Evolutionary conservation across 2,329 filamentous ascomycete genomes (phyloP).

Genomic region (Didymella sp.): DNA sequence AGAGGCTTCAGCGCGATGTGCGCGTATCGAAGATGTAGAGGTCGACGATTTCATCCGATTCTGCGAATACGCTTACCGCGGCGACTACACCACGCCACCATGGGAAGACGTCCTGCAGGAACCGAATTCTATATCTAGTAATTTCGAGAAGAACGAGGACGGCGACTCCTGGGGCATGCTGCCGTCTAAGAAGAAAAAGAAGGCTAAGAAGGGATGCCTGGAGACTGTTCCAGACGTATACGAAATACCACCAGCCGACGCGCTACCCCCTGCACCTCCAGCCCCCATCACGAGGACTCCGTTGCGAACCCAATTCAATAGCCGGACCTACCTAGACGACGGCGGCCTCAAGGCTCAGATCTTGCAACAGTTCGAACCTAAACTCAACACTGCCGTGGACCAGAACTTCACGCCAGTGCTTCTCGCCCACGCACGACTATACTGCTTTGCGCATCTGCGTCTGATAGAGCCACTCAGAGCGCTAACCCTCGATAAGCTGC

Average conservation of each 20-base stretch:
- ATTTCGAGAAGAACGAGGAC: background rate
- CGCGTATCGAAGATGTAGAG: slow-evolving; percentile 23
- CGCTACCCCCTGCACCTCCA: background rate
- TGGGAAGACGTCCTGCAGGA: slow-evolving; percentile 16
- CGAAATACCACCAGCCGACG: background rate
- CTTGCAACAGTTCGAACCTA: slow-evolving; percentile 22
- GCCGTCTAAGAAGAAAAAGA: background rate
- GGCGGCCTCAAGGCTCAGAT: slow-evolving; percentile 21
- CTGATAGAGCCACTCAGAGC: slow-evolving; percentile 22
- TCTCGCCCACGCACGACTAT: slow-evolving; percentile 26
- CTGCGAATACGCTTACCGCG: slow-evolving; percentile 33
- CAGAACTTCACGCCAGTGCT: slow-evolving; percentile 33
- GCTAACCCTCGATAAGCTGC: slow-evolving; percentile 25
- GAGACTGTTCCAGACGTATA: background rate
- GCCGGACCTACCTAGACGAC: slow-evolving; percentile 21
- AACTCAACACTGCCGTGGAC: slow-evolving; percentile 21
- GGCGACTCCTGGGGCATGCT: background rate
- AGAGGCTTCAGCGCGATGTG: slow-evolving; percentile 25
- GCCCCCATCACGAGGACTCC: slow-evolving; percentile 19
- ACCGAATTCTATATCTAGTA: slow-evolving; percentile 4
- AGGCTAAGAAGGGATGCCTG: background rate
- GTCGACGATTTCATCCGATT: slow-evolving; percentile 35
- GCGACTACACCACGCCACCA: slow-evolving; percentile 30
- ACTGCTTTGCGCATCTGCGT: slow-evolving; percentile 20
- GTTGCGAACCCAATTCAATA: slow-evolving; percentile 27